These are phyloP conservation scores for Orobanche coerulescens DNA, from an alignment of 257 asterid species.

Conservation along the genomic window DNA sequence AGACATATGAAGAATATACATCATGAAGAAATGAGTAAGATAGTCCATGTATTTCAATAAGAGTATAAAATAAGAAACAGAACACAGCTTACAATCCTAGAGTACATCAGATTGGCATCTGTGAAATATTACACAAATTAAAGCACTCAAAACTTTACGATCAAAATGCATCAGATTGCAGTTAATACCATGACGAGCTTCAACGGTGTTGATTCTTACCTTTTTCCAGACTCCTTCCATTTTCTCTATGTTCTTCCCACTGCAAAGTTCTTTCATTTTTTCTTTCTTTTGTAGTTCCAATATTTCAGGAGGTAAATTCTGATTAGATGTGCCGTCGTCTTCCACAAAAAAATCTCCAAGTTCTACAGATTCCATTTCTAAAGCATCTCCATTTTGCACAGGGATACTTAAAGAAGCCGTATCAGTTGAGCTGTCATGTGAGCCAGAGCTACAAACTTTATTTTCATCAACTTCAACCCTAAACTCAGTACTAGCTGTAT, in stretches of 20 bases:
- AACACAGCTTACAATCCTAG: background rate
- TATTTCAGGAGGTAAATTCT: constrained; percentile 37
- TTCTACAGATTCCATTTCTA: constrained; percentile 52
- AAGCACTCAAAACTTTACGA: constrained; percentile 12
- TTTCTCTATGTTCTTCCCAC: constrained; percentile 63
- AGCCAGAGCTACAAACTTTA: constrained; percentile 26
- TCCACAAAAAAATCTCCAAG: constrained; percentile 73
- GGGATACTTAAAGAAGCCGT: constrained; percentile 27
- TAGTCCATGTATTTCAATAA: background rate
- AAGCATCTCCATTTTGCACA: constrained; percentile 28
- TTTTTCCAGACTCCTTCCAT: constrained; percentile 94
- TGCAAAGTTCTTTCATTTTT: constrained; percentile 58
- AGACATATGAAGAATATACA: constrained; percentile 1
- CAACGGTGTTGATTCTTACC: constrained; percentile 40
- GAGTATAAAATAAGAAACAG: constrained; percentile 1
- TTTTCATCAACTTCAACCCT: constrained; percentile 35
- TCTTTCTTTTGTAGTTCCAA: constrained; percentile 68
- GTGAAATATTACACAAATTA: constrained; percentile 16
- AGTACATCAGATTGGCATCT: constrained; percentile 5
- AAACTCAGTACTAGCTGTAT: constrained; percentile 25
- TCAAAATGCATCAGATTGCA: constrained; percentile 15
- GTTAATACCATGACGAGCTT: constrained; percentile 10
- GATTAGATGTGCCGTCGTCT: constrained; percentile 34
- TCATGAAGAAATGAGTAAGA: constrained; percentile 7
- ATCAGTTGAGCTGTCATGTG: constrained; percentile 24